phyloP scores from a whole-genome alignment of 768 basidiomycete genomes.

The Rhizopogon roseolus region DNA sequence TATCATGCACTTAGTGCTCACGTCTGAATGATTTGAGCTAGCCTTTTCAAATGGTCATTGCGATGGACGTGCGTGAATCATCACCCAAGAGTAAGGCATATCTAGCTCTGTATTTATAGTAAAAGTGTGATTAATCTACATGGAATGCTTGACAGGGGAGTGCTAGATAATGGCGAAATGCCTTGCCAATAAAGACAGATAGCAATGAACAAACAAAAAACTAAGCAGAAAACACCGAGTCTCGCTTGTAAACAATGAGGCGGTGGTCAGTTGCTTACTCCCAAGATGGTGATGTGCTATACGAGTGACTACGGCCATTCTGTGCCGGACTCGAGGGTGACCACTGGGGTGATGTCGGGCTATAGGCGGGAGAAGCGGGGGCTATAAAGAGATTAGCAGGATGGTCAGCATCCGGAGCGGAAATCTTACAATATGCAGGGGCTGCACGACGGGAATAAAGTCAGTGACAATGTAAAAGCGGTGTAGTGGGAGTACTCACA shows the following conservation, averaged over 20 bases:
- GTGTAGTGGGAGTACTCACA: slow-evolving; percentile 46
- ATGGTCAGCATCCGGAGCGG: slow-evolving; percentile 11
- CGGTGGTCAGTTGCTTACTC: slow-evolving; percentile 26
- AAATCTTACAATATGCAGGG: slow-evolving; percentile 70
- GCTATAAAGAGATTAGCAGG: slow-evolving; percentile 34
- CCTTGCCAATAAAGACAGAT: slow-evolving; percentile 2
- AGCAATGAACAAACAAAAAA: neutral
- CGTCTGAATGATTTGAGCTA: no score
- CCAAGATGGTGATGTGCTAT: slow-evolving; percentile 50
- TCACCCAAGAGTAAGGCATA: slow-evolving; percentile 1
- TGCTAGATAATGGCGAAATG: slow-evolving; percentile 13
- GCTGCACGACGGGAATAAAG: slow-evolving; percentile 34
- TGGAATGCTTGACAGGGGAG: slow-evolving; percentile 24
- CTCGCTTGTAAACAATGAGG: slow-evolving; percentile 9
- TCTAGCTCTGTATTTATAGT: slow-evolving; percentile 15
- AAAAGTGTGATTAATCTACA: slow-evolving; percentile 30
- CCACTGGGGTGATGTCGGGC: slow-evolving; percentile 81
- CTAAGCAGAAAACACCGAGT: slow-evolving; percentile 1
- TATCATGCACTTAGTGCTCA: no score
- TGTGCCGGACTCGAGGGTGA: slow-evolving; percentile 78
- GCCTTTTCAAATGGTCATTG: no score
- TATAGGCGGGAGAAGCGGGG: slow-evolving; percentile 83
- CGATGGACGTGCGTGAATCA: no score
- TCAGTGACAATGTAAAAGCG: slow-evolving; percentile 4
- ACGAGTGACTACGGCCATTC: slow-evolving; percentile 38